These are phyloP conservation scores for Lasiodiplodia sp. DNA, from an alignment of 2,329 filamentous ascomycete genomes.

Conservation along the genomic window DNA sequence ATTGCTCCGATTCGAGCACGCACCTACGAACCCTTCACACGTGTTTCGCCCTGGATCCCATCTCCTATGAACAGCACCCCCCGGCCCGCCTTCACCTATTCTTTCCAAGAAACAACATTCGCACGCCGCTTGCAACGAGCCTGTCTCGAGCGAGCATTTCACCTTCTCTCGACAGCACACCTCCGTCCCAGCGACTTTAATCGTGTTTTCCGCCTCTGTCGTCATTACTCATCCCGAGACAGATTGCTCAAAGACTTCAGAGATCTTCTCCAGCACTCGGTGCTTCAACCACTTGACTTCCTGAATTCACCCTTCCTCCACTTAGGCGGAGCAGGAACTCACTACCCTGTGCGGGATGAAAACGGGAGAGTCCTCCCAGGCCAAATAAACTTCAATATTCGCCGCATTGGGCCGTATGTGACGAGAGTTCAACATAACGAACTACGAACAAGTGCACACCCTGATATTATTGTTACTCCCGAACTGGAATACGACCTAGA, in stretches of 20 bases:
- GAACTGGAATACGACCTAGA: conserved; percentile 59
- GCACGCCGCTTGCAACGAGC: conserved; percentile 73
- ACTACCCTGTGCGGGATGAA: conserved; percentile 58
- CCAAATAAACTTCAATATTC: conserved; percentile 42
- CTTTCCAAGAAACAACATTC: conserved; percentile 71
- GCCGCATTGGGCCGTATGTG: conserved; percentile 40
- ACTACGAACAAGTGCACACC: not conserved
- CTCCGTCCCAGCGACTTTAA: conserved; percentile 40
- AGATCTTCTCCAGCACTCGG: conserved; percentile 46
- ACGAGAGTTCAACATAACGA: conserved; percentile 18
- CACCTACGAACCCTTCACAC: conserved; percentile 10
- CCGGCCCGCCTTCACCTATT: conserved; percentile 58
- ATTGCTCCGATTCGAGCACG: not conserved
- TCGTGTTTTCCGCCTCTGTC: conserved; percentile 74
- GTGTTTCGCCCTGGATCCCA: not conserved
- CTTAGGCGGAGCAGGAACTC: conserved; percentile 73
- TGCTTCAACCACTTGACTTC: conserved; percentile 62
- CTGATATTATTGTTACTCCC: conserved; percentile 9
- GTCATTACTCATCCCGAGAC: conserved; percentile 61
- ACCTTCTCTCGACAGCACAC: conserved; percentile 61
- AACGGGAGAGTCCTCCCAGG: conserved; percentile 46
- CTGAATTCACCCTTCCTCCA: conserved; percentile 69
- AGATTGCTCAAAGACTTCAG: conserved; percentile 51
- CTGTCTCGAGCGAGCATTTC: conserved; percentile 68
- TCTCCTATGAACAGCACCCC: conserved; percentile 9